Conservation (phyloP, 2,329 filamentous ascomycete species). For the Sphaerostilbella broomeana region DNA sequence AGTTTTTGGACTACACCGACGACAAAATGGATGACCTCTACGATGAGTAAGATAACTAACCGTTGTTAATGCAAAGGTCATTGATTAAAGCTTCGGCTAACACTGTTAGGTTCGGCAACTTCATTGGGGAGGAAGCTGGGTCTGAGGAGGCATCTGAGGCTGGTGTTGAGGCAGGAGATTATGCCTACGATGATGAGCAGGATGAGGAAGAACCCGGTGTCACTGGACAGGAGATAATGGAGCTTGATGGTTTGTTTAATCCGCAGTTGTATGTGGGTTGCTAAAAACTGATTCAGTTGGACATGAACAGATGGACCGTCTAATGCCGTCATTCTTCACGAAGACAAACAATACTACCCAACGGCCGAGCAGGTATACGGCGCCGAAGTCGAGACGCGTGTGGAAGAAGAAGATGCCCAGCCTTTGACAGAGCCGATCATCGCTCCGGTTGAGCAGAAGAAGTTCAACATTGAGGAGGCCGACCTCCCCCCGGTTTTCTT, state of each 20-base stretch:
- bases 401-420: slow-evolving; percentile 96
- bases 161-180: slow-evolving; percentile 66
- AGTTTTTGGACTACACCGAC: slow-evolving; percentile 14
- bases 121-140: slow-evolving; percentile 83
- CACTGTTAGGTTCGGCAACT: slow-evolving; percentile 78
- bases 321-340: slow-evolving; percentile 94
- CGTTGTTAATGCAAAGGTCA: too few species aligned
- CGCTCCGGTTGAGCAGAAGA: slow-evolving; percentile 87
- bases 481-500: slow-evolving; percentile 86
- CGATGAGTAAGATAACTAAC: slow-evolving; percentile 79
- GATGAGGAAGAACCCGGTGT: slow-evolving; percentile 53
- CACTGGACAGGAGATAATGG: slow-evolving; percentile 82
- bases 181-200: slow-evolving; percentile 73
- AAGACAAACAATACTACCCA: slow-evolving; percentile 99
- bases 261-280: too few species aligned
- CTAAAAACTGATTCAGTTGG: slow-evolving; percentile 1
- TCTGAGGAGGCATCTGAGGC: slow-evolving; percentile 82
- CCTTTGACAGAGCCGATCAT: slow-evolving; percentile 89
- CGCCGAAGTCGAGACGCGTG: slow-evolving; percentile 85
- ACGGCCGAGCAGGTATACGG: slow-evolving; percentile 97
- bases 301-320: slow-evolving; percentile 63
- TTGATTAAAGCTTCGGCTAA: slow-evolving; percentile 1
- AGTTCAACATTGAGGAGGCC: slow-evolving; percentile 88
- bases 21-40: slow-evolving; percentile 85
- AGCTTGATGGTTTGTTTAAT: slow-evolving; percentile 63